A percentile compares a stretch with the other conserved stretches of the same genome.
These are phyloP conservation scores for Pseudovirgaria hyperparasitica DNA, from an alignment of 2,329 filamentous ascomycete genomes.

Conservation along the genomic window DNA sequence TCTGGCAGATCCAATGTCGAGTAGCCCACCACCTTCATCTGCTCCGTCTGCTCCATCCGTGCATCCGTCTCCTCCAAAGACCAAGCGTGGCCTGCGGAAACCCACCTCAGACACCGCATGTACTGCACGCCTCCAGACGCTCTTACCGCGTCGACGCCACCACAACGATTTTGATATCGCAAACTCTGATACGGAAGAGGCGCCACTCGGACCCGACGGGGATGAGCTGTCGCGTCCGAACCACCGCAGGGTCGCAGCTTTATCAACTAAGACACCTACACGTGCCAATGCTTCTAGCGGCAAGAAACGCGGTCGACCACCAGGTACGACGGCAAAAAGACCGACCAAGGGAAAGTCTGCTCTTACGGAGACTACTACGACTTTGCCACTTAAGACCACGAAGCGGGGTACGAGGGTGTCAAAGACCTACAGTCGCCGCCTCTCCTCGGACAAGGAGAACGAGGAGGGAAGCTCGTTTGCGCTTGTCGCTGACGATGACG, in stretches of 20 bases:
- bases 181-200: constrained; percentile 19
- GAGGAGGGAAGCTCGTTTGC: constrained; percentile 8
- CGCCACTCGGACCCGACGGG: constrained; percentile 22
- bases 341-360: constrained; percentile 9
- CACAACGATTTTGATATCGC: constrained; percentile 29
- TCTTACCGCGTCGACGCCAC: constrained; percentile 31
- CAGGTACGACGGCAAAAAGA: constrained; percentile 15
- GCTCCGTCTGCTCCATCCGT: too few relatives aligned
- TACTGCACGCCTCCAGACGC: constrained; percentile 30
- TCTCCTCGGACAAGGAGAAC: constrained; percentile 32
- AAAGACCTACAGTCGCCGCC: constrained; percentile 19
- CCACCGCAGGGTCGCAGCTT: neutral
- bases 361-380: constrained; percentile 7
- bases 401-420: constrained; percentile 12
- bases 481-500: constrained; percentile 9
- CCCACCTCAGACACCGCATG: constrained; percentile 16
- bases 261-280: constrained; percentile 10
- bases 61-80: constrained; percentile 1
- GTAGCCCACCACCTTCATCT: constrained; percentile 21
- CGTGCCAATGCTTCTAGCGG: constrained; percentile 8
- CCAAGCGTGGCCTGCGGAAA: constrained; percentile 5
- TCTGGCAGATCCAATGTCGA: constrained; percentile 31
- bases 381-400: constrained; percentile 10
- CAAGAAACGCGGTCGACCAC: constrained; percentile 11
- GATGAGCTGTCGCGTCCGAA: constrained; percentile 24